These are phyloP conservation scores for Sinapis alba DNA, from an alignment of 441 rosid species.

Conservation along the genomic window DNA sequence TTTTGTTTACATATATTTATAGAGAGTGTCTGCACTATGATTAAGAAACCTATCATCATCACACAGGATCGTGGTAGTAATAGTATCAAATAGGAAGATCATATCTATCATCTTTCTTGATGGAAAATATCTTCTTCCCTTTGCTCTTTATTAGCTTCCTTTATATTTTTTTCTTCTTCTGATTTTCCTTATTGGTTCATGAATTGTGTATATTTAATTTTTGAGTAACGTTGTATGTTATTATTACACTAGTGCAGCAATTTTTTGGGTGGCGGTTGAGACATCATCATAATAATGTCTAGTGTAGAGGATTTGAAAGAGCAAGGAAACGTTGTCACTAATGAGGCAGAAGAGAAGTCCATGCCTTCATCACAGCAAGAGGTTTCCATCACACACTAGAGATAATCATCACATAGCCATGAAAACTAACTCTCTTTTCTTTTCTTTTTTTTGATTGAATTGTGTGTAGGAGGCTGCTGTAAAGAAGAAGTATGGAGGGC, in stretches of 20 bases:
- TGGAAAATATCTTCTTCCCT: not conserved
- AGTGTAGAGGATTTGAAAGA: conserved; percentile 63
- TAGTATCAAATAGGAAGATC: not conserved
- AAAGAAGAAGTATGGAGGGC: conserved; percentile 95
- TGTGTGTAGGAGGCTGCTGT: conserved; percentile 63
- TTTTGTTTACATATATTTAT: no score
- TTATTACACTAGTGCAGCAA: not conserved
- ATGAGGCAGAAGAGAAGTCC: conserved; percentile 45
- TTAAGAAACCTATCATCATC: not conserved
- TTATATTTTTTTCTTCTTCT: no score
- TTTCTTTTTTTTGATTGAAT: conserved; percentile 1
- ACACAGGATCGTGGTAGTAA: not conserved
- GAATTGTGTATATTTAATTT: not conserved
- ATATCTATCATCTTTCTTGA: no score
- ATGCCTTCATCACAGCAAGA: conserved; percentile 67
- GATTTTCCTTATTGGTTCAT: no score
- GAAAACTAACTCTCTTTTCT: conserved; percentile 1
- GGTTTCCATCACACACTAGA: conserved; percentile 44
- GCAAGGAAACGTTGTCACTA: conserved; percentile 48
- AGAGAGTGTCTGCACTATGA: no score
- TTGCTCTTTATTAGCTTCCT: not conserved
- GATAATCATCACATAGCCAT: not conserved
- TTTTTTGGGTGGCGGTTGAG: no score
- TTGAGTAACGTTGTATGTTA: not conserved
- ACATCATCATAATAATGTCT: conserved; percentile 49